Base-by-base conservation (phyloP, 345 rosid species). In the Rhizophora apiculata region DNA sequence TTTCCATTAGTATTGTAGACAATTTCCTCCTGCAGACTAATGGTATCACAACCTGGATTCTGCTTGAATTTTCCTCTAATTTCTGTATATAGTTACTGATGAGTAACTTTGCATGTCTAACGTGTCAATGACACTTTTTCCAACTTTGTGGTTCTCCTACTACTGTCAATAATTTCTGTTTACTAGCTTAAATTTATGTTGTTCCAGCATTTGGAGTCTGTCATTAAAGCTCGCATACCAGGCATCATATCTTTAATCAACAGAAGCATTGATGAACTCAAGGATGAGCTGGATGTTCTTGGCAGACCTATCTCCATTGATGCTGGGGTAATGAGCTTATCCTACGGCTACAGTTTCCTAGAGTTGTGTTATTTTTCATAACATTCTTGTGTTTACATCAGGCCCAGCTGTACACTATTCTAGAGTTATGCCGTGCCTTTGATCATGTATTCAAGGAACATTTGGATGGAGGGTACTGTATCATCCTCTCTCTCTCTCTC, bases 371-470 rank as follows among this genome's bases (percentile, higher is more conserved):
- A 55, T 57, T 30, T 43, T 36, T 24, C 24, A 56, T 21, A 22
- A n/a, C 10, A 24, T 34, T 36, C 20, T 8, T 71, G 58, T 29
- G 11, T 73, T 30, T 76, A 6, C 73, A 63, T 72, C 77, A 93
- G 98, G 97, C 97, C 68, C 96, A 89, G 72, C 74, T 93, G 20
- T 87, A 89, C 80, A 87, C 86, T 39, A 84, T 93, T 65, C 71
- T 93, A 80, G 97, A 87, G 79, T 77, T 93, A 37, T 90, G 97
- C 55, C 90, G 94, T 68, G 96, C 93, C 70, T 90, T 93, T 59
- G 98, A 93, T 77, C 82, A 81, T 68, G 82, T 90, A 78, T 93
- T 90, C 81, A 93, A 90, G 86, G 98, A 93, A 78, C 98, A 93
- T 76, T 61, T 93, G 73, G 93, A 90, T 82, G 98, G 98, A 76